Evolutionary conservation across 78 protist species (phyloP).

Genomic region (Cavenderia fasciculata): DNA sequence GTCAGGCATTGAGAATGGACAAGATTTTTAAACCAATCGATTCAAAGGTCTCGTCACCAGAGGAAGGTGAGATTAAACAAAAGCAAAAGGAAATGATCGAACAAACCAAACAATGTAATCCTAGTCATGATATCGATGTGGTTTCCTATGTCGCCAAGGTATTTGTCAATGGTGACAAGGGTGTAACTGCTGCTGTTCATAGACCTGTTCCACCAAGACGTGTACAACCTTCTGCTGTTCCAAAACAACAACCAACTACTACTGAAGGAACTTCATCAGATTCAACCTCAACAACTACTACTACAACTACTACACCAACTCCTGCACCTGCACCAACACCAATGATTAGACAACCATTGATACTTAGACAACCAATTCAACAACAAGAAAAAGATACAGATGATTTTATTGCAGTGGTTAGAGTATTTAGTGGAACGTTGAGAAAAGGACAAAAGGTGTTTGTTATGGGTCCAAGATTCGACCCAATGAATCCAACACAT

Average conservation of each 20-base stretch:
- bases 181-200: slow-evolving; percentile 9
- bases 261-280: no score
- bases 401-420: slow-evolving; percentile 89
- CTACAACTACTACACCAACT: not conserved
- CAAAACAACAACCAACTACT: not conserved
- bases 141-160: slow-evolving; percentile 86
- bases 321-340: slow-evolving; percentile 23
- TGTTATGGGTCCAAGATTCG: slow-evolving; percentile 81
- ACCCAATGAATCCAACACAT: slow-evolving; percentile 73
- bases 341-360: not conserved
- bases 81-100: slow-evolving; percentile 37
- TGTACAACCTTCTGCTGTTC: slow-evolving; percentile 72
- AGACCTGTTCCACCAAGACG: slow-evolving; percentile 77
- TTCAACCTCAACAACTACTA: not conserved
- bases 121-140: not conserved
- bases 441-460: slow-evolving; percentile 76
- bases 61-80: not conserved
- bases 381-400: slow-evolving; percentile 19
- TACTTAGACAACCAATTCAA: not conserved
- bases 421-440: slow-evolving; percentile 90
- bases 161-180: slow-evolving; percentile 50
- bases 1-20: slow-evolving; percentile 83
- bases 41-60: not conserved
- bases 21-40: slow-evolving; percentile 62
- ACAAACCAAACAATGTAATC: slow-evolving; percentile 46